These are phyloP conservation scores for Xylariomycetidae sp. DNA, from an alignment of 2,329 filamentous ascomycete species.

Conservation along the genomic window DNA sequence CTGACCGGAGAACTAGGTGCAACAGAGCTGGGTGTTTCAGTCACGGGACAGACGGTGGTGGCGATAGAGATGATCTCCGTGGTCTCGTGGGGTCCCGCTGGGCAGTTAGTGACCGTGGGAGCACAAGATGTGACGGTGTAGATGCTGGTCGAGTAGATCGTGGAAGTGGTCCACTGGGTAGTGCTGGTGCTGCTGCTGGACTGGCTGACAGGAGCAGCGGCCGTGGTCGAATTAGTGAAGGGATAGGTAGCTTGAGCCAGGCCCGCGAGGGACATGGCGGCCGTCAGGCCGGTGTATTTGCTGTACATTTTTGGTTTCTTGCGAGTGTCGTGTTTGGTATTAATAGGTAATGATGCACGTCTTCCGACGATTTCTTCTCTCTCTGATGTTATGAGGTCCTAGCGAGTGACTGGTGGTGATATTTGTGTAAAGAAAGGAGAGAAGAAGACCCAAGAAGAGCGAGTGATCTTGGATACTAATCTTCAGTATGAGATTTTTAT, in stretches of 20 bases:
- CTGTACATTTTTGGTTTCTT: slow-evolving; percentile 21
- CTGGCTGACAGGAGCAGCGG: neutral
- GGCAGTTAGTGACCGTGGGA: slow-evolving; percentile 8
- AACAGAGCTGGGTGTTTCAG: slow-evolving; percentile 1
- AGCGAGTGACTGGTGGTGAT: too few relatives aligned
- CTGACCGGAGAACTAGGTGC: slow-evolving; percentile 3
- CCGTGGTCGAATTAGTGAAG: neutral
- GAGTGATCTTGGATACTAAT: too few relatives aligned
- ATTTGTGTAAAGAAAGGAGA: too few relatives aligned
- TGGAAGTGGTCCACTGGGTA: slow-evolving; percentile 8
- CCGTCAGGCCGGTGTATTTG: slow-evolving; percentile 11
- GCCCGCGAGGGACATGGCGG: slow-evolving; percentile 17
- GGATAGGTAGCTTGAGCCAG: slow-evolving; percentile 10
- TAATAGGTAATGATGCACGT: too few relatives aligned
- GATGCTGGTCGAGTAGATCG: slow-evolving; percentile 11
- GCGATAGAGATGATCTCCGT: slow-evolving; percentile 8
- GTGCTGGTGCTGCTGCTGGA: neutral
- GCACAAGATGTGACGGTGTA: slow-evolving; percentile 13
- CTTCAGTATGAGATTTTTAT: too few relatives aligned
- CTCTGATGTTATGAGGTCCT: too few relatives aligned
- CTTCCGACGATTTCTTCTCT: too few relatives aligned
- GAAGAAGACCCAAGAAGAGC: too few relatives aligned
- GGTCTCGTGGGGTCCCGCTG: slow-evolving; percentile 5
- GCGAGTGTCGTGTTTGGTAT: too few relatives aligned
- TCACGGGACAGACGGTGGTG: slow-evolving; percentile 10